Conservation (phyloP, 1,139 yeast species). For the Candida pseudoviswanathii region DNA sequence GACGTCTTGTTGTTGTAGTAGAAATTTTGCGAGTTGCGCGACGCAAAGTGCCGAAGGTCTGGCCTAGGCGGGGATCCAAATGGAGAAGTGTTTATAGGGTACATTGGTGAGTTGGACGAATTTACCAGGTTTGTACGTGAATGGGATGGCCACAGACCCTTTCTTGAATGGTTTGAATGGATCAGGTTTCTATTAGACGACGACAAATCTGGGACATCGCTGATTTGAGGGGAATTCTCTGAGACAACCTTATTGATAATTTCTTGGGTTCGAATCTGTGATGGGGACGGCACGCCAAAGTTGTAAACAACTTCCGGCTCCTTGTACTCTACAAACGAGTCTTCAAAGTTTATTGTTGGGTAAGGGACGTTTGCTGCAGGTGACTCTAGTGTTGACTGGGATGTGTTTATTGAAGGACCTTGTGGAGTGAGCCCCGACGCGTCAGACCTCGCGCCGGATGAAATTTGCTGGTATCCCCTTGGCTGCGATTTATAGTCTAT, state of each 20-base stretch:
- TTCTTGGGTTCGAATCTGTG: constrained; percentile 11
- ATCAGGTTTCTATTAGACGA: constrained; percentile 9
- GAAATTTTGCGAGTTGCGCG: constrained; percentile 1
- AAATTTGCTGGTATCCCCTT: constrained; percentile 16
- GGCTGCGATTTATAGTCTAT: constrained; percentile 3
- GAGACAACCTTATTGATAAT: constrained; percentile 11
- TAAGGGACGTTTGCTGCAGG: constrained; percentile 8
- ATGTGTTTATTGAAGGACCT: constrained; percentile 11
- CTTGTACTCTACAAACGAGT: constrained; percentile 7
- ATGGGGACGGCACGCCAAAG: constrained; percentile 11
- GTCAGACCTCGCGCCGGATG: constrained; percentile 13
- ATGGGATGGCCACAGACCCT: constrained; percentile 5
- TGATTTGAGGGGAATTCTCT: constrained; percentile 11
- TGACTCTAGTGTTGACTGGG: not conserved
- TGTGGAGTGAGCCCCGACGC: constrained; percentile 7
- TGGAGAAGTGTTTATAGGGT: constrained; percentile 4
- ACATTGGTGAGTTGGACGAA: not conserved
- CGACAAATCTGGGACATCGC: constrained; percentile 13
- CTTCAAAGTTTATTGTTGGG: constrained; percentile 14
- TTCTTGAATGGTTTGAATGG: not conserved
- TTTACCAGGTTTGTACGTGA: constrained; percentile 1
- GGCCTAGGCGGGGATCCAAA: constrained; percentile 9
- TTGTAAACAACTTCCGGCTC: constrained; percentile 3
- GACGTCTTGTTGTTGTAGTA: not conserved
- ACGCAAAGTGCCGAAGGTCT: not conserved